Evolutionary conservation across 441 rosid genomes (phyloP), one percentile per base, ranked within the genome.

Genomic region (Flueggea neowawraea): DNA sequence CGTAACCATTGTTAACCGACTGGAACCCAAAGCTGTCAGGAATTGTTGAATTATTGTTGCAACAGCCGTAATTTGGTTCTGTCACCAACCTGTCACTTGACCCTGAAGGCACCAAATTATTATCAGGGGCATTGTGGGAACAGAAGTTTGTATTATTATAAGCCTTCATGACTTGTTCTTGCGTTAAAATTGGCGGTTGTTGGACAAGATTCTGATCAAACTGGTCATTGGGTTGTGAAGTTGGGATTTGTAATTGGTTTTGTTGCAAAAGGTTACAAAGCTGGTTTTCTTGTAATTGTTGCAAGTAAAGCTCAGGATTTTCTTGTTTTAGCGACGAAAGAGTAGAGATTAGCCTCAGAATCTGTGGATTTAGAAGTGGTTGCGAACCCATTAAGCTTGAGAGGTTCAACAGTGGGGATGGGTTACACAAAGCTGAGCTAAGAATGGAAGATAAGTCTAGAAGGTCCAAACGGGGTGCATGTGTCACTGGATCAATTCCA

Each of bases 401-500:
- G 12, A 77, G 66, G 51, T 67, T 72, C 49, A 78, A 63, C 55
- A 84, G 83, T 13, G 28, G 2, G 28, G 82, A 71, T 4, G 77
- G 78, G 54, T 52, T 72, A 66, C 74, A 75, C 3, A 86, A 55
- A 59, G 82, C 71, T 52, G 88, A 75, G 45, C 69, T 69, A 15
- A 93, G 70, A 58, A 90, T 66, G 8, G 96, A 75, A 17, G 98
- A 83, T 6, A 89, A 69, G 47, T 86, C 86, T 5, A 82, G 84
- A 65, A 84, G 76, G 77, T 87, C 92, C 43, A 89, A 78, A n/a
- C 93, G 85, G 0, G 96, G 89, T 10, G 95, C 70, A 58, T 92
- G 98, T 57, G 98, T 92, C 2, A 89, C 91, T 2, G 98, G 96
- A 59, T 92, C 96, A 17, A 92, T 92, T 33, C 96, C 98, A 63